Evolutionary conservation across 225 moss, liverwort and hornwort species (phyloP).

Genomic region (Anthoceros angustus): DNA sequence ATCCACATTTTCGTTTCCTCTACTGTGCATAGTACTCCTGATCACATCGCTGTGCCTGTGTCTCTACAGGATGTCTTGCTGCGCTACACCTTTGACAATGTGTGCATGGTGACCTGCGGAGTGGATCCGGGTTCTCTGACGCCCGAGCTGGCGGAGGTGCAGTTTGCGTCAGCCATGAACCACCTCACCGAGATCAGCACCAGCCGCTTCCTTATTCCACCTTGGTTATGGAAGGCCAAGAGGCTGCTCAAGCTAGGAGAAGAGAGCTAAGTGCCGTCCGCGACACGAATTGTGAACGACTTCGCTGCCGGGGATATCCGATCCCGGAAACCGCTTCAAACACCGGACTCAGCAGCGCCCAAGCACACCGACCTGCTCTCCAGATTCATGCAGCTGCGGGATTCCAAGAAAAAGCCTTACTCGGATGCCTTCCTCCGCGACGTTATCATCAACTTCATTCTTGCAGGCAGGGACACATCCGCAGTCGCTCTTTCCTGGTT

Average conservation of each 20-base stretch:
- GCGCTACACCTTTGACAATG: slow-evolving; percentile 44
- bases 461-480: slow-evolving; percentile 18
- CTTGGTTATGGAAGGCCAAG: slow-evolving; percentile 19
- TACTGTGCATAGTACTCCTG: not conserved
- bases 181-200: slow-evolving; percentile 21
- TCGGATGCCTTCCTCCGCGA: slow-evolving; percentile 11
- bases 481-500: slow-evolving; percentile 19
- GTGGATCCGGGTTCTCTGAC: slow-evolving; percentile 22
- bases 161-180: slow-evolving; percentile 10
- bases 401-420: not conserved
- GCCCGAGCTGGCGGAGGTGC: slow-evolving; percentile 15
- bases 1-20: not conserved
- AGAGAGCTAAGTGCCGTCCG: slow-evolving; percentile 18
- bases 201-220: slow-evolving; percentile 19
- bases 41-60: slow-evolving; percentile 11
- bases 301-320: slow-evolving; percentile 27
- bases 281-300: slow-evolving; percentile 16
- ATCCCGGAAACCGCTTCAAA: slow-evolving; percentile 18
- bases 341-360: not conserved
- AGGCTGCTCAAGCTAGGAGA: slow-evolving; percentile 12
- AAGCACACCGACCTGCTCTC: slow-evolving; percentile 9
- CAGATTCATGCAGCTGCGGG: slow-evolving; percentile 5
- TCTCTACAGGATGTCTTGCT: slow-evolving; percentile 24
- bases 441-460: slow-evolving; percentile 9
- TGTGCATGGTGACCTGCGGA: slow-evolving; percentile 28